A percentile compares a stretch with the other conserved stretches of the same genome.
Conservation (phyloP, 306 rosid species). For the Cicer chorassanicum region DNA sequence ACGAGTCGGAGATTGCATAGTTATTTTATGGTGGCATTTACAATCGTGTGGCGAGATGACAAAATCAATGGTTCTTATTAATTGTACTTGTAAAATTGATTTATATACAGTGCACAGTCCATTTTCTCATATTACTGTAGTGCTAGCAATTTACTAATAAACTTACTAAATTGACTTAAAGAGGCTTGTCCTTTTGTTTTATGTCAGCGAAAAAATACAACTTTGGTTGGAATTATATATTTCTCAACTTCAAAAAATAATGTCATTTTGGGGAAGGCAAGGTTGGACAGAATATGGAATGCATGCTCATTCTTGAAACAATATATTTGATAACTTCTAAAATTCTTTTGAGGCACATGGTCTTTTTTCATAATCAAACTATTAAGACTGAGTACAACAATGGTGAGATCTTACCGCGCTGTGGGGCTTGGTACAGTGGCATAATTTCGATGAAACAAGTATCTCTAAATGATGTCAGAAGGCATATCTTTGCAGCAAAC, state of each 20-base stretch:
- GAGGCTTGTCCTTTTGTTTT: neutral
- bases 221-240: neutral
- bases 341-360: neutral
- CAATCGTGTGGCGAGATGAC: too few species aligned
- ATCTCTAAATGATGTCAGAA: slow-evolving; percentile 87
- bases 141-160: neutral
- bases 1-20: too few species aligned
- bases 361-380: slow-evolving; percentile 2
- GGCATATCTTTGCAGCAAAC: slow-evolving; percentile 90
- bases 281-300: neutral
- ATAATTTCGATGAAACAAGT: slow-evolving; percentile 82
- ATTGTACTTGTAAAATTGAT: too few species aligned
- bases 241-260: neutral
- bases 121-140: too few species aligned
- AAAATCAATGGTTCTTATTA: too few species aligned
- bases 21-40: too few species aligned
- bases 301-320: neutral
- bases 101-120: too few species aligned
- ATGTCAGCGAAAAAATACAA: neutral
- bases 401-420: slow-evolving; percentile 59
- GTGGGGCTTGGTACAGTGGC: slow-evolving; percentile 66
- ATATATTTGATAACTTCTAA: neutral
- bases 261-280: neutral
- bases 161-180: neutral
- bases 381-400: neutral